Conservation (phyloP, 1,139 yeast species). For the Yamadazyma oceani region DNA sequence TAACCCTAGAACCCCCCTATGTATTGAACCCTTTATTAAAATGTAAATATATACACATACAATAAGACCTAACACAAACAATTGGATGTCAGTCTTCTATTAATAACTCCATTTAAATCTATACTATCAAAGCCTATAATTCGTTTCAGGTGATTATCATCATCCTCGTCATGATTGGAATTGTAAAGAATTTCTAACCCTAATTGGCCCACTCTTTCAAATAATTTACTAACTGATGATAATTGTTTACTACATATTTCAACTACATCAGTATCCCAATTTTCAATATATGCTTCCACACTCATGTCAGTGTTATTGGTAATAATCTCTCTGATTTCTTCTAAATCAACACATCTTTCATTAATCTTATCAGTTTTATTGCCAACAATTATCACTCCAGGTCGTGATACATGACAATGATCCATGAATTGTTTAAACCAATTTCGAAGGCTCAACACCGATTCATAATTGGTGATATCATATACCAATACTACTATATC, state of each 20-base stretch:
- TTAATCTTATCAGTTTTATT: slow-evolving; percentile 48
- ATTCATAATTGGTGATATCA: slow-evolving; percentile 56
- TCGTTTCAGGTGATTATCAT: slow-evolving; percentile 2
- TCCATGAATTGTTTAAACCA: slow-evolving; percentile 55
- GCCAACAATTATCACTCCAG: slow-evolving; percentile 56
- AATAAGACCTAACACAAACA: slow-evolving; percentile 11
- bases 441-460: slow-evolving; percentile 48
- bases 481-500: slow-evolving; percentile 59
- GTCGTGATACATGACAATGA: slow-evolving; percentile 50
- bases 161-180: slow-evolving; percentile 10
- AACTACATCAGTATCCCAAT: slow-evolving; percentile 42
- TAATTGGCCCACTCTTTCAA: slow-evolving; percentile 44
- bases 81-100: slow-evolving; percentile 2
- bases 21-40: background rate
- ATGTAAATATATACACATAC: background rate
- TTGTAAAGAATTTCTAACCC: slow-evolving; percentile 28
- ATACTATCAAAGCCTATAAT: slow-evolving; percentile 42
- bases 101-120: slow-evolving; percentile 26
- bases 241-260: slow-evolving; percentile 47
- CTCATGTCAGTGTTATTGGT: slow-evolving; percentile 26
- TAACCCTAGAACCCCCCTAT: no score
- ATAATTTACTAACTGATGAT: slow-evolving; percentile 38
- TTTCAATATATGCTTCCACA: slow-evolving; percentile 35
- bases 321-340: slow-evolving; percentile 43
- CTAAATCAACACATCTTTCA: slow-evolving; percentile 41